phyloP scores from a whole-genome alignment of 305 asterid species.

The Fraxinus paxiana region DNA sequence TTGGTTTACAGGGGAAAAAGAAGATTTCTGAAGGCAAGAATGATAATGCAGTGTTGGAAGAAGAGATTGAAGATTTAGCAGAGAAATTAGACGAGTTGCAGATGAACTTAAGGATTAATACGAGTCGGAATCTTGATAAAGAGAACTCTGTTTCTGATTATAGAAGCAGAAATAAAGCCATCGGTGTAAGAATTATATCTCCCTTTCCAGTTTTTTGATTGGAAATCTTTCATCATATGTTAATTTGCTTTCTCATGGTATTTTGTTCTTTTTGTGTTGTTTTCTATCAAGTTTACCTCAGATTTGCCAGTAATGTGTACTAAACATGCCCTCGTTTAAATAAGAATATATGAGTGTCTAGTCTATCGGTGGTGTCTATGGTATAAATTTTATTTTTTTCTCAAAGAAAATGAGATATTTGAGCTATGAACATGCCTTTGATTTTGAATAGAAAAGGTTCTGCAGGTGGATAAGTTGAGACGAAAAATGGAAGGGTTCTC shows the following conservation, averaged over 20 bases:
- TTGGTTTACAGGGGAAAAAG: constrained; percentile 32
- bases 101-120: constrained; percentile 29
- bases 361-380: background rate
- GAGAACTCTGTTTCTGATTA: constrained; percentile 18
- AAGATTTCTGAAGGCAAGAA: constrained; percentile 38
- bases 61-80: constrained; percentile 39
- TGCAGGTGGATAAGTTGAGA: constrained; percentile 41
- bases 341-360: background rate
- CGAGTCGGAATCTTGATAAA: constrained; percentile 23
- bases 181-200: constrained; percentile 39
- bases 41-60: constrained; percentile 34
- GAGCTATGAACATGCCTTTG: constrained; percentile 5
- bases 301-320: background rate
- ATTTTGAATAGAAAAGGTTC: constrained; percentile 2
- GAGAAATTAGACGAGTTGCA: constrained; percentile 25
- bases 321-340: background rate
- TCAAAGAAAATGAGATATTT: background rate
- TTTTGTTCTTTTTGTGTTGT: background rate
- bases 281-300: background rate
- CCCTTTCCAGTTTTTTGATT: background rate
- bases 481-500: constrained; percentile 45
- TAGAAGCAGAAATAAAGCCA: constrained; percentile 23
- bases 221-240: background rate
- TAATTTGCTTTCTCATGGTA: background rate
- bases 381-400: background rate